These are phyloP conservation scores for Globisporangium alternatum DNA, from an alignment of 352 stramenopile genomes.

Conservation along the genomic window DNA sequence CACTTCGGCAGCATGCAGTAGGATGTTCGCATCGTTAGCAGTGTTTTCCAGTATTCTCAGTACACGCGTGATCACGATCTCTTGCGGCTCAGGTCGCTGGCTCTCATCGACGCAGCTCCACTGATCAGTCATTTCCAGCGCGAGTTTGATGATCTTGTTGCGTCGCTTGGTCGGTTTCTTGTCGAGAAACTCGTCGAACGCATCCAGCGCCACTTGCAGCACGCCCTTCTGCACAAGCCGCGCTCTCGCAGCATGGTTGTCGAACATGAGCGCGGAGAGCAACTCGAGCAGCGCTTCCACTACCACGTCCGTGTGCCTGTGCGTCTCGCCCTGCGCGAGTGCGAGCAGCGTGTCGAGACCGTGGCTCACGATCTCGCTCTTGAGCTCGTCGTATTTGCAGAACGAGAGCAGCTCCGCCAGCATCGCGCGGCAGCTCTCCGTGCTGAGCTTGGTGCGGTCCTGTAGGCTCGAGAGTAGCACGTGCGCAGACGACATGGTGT, in stretches of 20 bases:
- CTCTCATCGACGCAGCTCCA: conserved; percentile 15
- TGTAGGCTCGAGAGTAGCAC: conserved; percentile 42
- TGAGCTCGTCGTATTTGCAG: conserved; percentile 35
- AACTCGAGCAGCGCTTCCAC: conserved; percentile 48
- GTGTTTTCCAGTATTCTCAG: conserved; percentile 31
- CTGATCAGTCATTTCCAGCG: conserved; percentile 40
- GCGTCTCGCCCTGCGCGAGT: conserved; percentile 18
- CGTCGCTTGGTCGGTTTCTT: conserved; percentile 30
- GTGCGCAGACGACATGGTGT: conserved; percentile 41
- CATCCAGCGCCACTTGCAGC: conserved; percentile 27
- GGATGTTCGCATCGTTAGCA: conserved; percentile 30
- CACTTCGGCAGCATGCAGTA: conserved; percentile 38
- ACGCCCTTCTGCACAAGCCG: conserved; percentile 23
- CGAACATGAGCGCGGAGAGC: conserved; percentile 29
- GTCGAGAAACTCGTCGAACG: conserved; percentile 12
- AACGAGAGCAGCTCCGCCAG: conserved; percentile 38
- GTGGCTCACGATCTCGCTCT: conserved; percentile 25
- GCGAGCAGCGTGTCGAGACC: conserved; percentile 34
- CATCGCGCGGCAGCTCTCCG: conserved; percentile 18
- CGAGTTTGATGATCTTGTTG: conserved; percentile 35
- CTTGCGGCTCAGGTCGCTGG: conserved; percentile 16
- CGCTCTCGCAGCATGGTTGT: conserved; percentile 19
- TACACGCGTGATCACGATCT: conserved; percentile 18
- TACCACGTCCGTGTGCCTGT: conserved; percentile 20
- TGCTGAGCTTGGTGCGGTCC: conserved; percentile 21